Evolutionary conservation across 148 eudicot genomes (phyloP), one percentile per base, ranked within the genome.

Genomic region (Mesembryanthemum crystallinum): DNA sequence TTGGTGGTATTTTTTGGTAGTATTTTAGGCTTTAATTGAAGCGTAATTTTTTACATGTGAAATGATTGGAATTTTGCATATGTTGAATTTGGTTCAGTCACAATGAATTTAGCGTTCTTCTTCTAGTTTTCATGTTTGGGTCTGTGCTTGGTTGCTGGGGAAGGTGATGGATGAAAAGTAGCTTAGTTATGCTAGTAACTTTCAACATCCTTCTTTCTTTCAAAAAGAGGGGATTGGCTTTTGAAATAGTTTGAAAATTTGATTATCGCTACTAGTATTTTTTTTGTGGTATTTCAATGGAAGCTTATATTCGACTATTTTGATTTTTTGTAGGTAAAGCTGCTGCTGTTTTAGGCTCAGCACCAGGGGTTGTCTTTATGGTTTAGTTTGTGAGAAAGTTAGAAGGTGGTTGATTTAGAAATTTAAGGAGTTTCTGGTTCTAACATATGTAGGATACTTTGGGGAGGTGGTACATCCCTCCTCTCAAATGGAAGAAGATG

Each of bases 401-500:
- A 14, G 43, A 43, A 2, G 49, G 57, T 1, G 23, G 61, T 62
- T 69, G 64, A 30, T 17, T 23, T 59, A 25, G 23, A 23, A 60
- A 58, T 24, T 9, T 25, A 35, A 60, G 64, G n/a, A 3, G 21
- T 17, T 57, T 23, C 6, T 60, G 39, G 64, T 54, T 79, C 5
- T 51, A 58, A 23, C 80, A 67, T 72, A 80, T 80, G 83, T 80
- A 76, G 83, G 73, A 76, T 71, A 72, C 60, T 27, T 33, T 71
- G 71, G 83, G 80, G 83, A 80, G 83, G 83, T 72, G 76, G 69
- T 18, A 66, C 20, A 65, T 55, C 65, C 76, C 77, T 70, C 77
- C 83, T 79, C 74, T 39, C 71, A 60, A 66, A 94, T 91, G 97
- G 97, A 85, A 51, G 97, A 92, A 76, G 92, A 91, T 45, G 79